These are phyloP conservation scores for Colletotrichum acutatum DNA, from an alignment of 2,329 filamentous ascomycete genomes.

Conservation along the genomic window DNA sequence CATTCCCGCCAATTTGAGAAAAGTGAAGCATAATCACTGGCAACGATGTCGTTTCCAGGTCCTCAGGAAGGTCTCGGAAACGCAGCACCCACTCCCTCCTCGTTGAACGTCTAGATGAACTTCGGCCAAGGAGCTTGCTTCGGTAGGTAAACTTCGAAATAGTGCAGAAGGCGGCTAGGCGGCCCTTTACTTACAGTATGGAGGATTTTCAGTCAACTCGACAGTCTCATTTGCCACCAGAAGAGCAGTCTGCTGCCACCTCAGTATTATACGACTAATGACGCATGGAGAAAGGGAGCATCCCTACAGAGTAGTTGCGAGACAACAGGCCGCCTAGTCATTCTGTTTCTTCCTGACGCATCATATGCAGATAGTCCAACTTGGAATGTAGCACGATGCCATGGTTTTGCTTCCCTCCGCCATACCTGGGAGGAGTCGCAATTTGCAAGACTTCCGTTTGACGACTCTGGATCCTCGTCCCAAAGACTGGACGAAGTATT, in stretches of 20 bases:
- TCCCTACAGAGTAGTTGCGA: background rate
- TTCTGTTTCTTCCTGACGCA: background rate
- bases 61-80: background rate
- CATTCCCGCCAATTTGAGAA: background rate
- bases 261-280: background rate
- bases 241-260: background rate
- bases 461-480: background rate
- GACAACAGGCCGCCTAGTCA: background rate
- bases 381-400: background rate
- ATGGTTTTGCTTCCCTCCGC: background rate
- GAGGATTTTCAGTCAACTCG: background rate
- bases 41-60: background rate
- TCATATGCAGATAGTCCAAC: background rate
- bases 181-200: background rate
- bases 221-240: background rate
- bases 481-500: slow-evolving; percentile 8
- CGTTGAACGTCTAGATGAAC: background rate
- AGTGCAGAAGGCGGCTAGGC: background rate
- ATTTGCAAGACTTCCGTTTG: slow-evolving; percentile 31
- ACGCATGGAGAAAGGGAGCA: background rate
- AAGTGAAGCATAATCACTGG: background rate
- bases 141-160: background rate
- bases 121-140: background rate
- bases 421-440: slow-evolving; percentile 17
- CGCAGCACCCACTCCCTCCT: background rate